phyloP scores from a whole-genome alignment of 768 basidiomycete species.

The Lentinula aciculospora region DNA sequence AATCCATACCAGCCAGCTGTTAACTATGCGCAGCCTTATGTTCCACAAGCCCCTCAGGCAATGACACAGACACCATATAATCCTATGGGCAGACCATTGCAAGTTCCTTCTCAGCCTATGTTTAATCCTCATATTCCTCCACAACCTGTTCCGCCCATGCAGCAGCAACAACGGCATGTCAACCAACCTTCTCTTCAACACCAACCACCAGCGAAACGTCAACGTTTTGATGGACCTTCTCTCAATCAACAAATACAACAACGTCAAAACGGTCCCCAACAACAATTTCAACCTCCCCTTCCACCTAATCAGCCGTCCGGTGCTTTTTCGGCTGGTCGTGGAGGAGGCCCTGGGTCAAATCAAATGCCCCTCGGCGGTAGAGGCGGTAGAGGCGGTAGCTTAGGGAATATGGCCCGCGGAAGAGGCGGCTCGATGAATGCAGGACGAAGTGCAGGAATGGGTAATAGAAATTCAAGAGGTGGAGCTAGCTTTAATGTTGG shows the following conservation, averaged over 20 bases:
- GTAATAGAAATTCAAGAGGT: conserved; percentile 38
- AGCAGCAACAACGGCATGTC: conserved; percentile 41
- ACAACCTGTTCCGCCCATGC: conserved; percentile 27
- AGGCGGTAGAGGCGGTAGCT: conserved; percentile 22
- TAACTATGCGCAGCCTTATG: conserved; percentile 61
- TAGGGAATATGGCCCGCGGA: conserved; percentile 40
- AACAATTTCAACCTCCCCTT: conserved; percentile 60
- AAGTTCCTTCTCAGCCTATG: conserved; percentile 22
- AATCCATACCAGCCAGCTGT: conserved; percentile 72
- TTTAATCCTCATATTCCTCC: conserved; percentile 6
- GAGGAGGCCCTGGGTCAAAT: conserved; percentile 18
- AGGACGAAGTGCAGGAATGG: conserved; percentile 48
- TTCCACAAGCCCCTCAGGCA: conserved; percentile 55
- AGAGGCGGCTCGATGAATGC: conserved; percentile 38
- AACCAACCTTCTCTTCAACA: conserved; percentile 72
- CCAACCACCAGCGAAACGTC: conserved; percentile 88
- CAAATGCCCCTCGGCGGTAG: conserved; percentile 23
- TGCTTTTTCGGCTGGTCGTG: conserved; percentile 22
- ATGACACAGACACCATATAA: conserved; percentile 45
- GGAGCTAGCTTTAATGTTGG: conserved; percentile 33
- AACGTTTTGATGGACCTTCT: conserved; percentile 78
- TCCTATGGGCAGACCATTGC: conserved; percentile 28
- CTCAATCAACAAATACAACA: conserved; percentile 42
- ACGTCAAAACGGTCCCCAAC: conserved; percentile 50
- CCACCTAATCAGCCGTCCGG: conserved; percentile 38